A percentile compares a stretch with the other conserved stretches of the same genome.
These are phyloP conservation scores for Russula dissimulans DNA, from an alignment of 768 basidiomycete species.

Conservation along the genomic window DNA sequence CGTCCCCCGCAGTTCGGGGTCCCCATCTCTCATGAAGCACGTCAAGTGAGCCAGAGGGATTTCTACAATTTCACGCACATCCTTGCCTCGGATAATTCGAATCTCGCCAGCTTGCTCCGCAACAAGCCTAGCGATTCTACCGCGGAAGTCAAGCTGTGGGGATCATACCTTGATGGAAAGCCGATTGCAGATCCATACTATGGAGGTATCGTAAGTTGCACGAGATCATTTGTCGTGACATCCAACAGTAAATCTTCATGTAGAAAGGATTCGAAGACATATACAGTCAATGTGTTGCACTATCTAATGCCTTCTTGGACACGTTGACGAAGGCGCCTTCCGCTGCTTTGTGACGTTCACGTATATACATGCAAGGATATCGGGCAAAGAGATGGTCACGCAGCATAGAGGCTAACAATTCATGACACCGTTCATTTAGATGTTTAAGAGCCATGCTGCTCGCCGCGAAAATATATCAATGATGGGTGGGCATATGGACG, in stretches of 20 bases:
- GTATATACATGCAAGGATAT: background rate
- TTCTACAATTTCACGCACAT: constrained; percentile 76
- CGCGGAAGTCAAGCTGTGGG: constrained; percentile 69
- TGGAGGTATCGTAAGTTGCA: constrained; percentile 45
- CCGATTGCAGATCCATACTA: constrained; percentile 85
- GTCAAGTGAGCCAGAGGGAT: constrained; percentile 56
- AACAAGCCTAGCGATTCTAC: constrained; percentile 41
- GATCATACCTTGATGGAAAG: constrained; percentile 60
- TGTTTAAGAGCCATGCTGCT: background rate
- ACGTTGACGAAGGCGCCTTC: constrained; percentile 33
- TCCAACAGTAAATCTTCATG: background rate
- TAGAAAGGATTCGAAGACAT: constrained; percentile 67
- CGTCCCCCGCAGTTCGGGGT: constrained; percentile 46
- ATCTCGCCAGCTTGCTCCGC: constrained; percentile 52
- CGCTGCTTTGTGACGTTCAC: background rate
- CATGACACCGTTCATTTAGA: background rate
- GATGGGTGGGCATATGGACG: constrained; percentile 79
- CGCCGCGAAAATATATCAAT: constrained; percentile 29
- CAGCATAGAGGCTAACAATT: background rate
- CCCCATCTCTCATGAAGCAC: constrained; percentile 58
- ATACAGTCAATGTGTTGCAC: constrained; percentile 65
- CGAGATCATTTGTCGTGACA: background rate
- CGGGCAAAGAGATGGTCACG: background rate
- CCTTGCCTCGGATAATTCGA: constrained; percentile 73
- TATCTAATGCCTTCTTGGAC: constrained; percentile 77